phyloP scores from a whole-genome alignment of 2,329 filamentous ascomycete species.

The Fusarium sp. region DNA sequence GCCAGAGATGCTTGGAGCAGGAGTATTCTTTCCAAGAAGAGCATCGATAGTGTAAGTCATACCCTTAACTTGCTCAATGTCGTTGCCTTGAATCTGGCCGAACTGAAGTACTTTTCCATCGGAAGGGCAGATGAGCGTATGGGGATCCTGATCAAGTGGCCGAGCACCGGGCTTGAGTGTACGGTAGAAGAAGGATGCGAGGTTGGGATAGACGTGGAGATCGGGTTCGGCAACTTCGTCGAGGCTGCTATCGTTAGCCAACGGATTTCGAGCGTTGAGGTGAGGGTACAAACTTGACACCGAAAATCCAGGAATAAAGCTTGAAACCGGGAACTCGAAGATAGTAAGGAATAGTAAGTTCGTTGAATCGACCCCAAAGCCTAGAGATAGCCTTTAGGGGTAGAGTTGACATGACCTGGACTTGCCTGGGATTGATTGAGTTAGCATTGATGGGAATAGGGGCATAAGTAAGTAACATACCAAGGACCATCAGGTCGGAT shows the following conservation, averaged over 20 bases:
- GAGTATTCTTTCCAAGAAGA: constrained; percentile 75
- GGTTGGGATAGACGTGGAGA: constrained; percentile 87
- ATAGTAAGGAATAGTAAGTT: constrained; percentile 86
- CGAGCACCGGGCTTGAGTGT: constrained; percentile 88
- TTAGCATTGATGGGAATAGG: constrained; percentile 30
- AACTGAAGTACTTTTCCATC: constrained; percentile 93
- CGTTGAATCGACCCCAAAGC: constrained; percentile 91
- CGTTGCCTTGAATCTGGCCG: constrained; percentile 88
- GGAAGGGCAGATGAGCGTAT: constrained; percentile 84
- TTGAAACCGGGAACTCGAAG: constrained; percentile 89
- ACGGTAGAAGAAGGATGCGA: constrained; percentile 97
- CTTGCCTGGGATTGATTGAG: constrained; percentile 64
- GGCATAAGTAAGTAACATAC: constrained; percentile 50
- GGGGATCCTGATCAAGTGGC: constrained; percentile 81
- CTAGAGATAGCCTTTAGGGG: constrained; percentile 90
- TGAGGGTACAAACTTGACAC: constrained; percentile 69
- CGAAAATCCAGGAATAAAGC: constrained; percentile 88
- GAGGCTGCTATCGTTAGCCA: constrained; percentile 62
- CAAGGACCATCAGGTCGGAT: constrained; percentile 87
- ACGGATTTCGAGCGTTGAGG: neutral
- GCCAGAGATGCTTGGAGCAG: constrained; percentile 61
- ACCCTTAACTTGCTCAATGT: constrained; percentile 98
- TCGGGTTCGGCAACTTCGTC: constrained; percentile 88
- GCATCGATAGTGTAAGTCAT: constrained; percentile 98
- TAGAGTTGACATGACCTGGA: constrained; percentile 91